Conservation (phyloP, 345 rosid species). For the rapeseed (Brassica napus) region Da-Ae NC_063446.1:3002001-3002500, state of each 20-base stretch:
- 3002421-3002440: not conserved
- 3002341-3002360: conserved; percentile 1
- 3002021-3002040: conserved; percentile 81
- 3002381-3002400: conserved; percentile 8
- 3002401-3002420: not conserved
- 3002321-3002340: conserved; percentile 28
- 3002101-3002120: conserved; percentile 48
- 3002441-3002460: not conserved
- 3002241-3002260: conserved; percentile 4
- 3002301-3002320: not conserved
- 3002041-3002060: conserved; percentile 95
- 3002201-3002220: conserved; percentile 24
- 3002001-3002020: conserved; percentile 61
- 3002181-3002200: conserved; percentile 29
- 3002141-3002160: conserved; percentile 16
- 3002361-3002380: conserved; percentile 35
- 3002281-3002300: conserved; percentile 25
- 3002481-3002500: not conserved
- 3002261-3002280: conserved; percentile 23
- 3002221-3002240: conserved; percentile 42
- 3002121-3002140: conserved; percentile 32
- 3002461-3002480: not conserved
- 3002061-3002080: conserved; percentile 96
- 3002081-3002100: conserved; percentile 80
- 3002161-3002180: conserved; percentile 33